These are phyloP conservation scores for Stagonosporopsis cucurbitacearum DNA, from an alignment of 2,329 filamentous ascomycete species.

Conservation along the genomic window DNA sequence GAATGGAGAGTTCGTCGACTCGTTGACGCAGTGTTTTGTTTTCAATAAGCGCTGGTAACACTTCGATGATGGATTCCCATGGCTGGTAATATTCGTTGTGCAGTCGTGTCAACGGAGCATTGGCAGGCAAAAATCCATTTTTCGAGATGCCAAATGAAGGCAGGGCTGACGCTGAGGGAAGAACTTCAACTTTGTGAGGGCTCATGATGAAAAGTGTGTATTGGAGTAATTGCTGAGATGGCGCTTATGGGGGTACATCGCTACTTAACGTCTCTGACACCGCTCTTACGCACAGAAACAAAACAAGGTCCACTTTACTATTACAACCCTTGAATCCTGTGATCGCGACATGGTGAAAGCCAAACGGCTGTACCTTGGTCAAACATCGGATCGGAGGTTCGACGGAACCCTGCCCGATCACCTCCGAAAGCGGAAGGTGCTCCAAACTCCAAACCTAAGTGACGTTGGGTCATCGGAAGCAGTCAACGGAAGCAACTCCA, in stretches of 20 bases:
- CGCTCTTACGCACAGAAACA: conserved; percentile 26
- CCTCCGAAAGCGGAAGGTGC: conserved; percentile 28
- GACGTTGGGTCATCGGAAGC: conserved; percentile 11
- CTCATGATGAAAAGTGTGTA: conserved; percentile 29
- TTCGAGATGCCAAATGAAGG: conserved; percentile 79
- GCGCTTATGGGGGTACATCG: conserved; percentile 4
- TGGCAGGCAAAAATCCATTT: conserved; percentile 80
- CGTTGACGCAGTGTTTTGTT: conserved; percentile 75
- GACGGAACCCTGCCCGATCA: neutral
- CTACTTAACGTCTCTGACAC: conserved; percentile 22
- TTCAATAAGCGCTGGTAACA: conserved; percentile 77
- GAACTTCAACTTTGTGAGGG: conserved; percentile 33
- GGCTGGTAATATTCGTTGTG: conserved; percentile 85
- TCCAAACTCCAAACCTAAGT: neutral
- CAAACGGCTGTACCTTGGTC: conserved; percentile 2
- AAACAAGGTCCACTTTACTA: conserved; percentile 12
- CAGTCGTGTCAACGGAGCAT: conserved; percentile 73
- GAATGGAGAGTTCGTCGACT: conserved; percentile 74
- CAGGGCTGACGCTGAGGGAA: conserved; percentile 50
- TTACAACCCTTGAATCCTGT: conserved; percentile 12
- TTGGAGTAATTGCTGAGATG: neutral
- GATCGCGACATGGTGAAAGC: conserved; percentile 14
- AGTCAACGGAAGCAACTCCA: conserved; percentile 15
- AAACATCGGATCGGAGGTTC: conserved; percentile 9
- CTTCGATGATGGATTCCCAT: conserved; percentile 81